Evolutionary conservation across 768 basidiomycete species (phyloP), one percentile per base, ranked within the genome.

Genomic region (Rhizopogon vinicolor): DNA sequence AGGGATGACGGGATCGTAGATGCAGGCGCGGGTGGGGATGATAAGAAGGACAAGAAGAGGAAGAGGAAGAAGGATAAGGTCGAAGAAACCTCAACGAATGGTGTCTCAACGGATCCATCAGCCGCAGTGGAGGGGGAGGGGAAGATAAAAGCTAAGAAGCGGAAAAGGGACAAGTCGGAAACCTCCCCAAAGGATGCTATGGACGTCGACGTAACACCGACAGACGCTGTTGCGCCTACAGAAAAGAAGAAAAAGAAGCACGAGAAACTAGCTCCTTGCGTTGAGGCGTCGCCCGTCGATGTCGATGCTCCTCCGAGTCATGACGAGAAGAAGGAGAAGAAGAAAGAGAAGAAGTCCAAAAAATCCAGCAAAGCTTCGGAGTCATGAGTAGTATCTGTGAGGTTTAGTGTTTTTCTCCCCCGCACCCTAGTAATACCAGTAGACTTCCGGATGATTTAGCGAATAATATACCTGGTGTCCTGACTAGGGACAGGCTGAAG

Each of bases 1-100:
- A 68, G 64, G 62, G 53, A 58, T 45, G 44, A 51, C 13, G 33
- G 59, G 7, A 60, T 58, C 6, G 44, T 8, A 3, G 54, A 51
- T 4, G 60, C 50, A 9, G 57, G 56, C 16, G 57, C 43, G 14
- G 63, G 59, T 31, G 55, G 53, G 37, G 39, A 22, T 19, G 56
- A 52, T 12, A 51, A 18, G 7, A 42, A 48, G 7, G 58, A 51
- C 16, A 60, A 57, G 35, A 51, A 57, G 37, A 65, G 69, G 63
- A 68, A 68, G 52, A 56, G 60, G 45, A 67, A 68, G 60, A 68
- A 66, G 51, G 68, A 64, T 51, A 70, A 73, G 61, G 19, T 22
- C 14, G 48, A 68, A 70, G 58, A 63, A 71, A 46, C 42, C 44
- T 25, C 42, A 58, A 31, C 37, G 53, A 53, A 44, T 50, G 39